These are phyloP conservation scores for Aspergillus sergii DNA, from an alignment of 2,329 filamentous ascomycete genomes.

Conservation along the genomic window DNA sequence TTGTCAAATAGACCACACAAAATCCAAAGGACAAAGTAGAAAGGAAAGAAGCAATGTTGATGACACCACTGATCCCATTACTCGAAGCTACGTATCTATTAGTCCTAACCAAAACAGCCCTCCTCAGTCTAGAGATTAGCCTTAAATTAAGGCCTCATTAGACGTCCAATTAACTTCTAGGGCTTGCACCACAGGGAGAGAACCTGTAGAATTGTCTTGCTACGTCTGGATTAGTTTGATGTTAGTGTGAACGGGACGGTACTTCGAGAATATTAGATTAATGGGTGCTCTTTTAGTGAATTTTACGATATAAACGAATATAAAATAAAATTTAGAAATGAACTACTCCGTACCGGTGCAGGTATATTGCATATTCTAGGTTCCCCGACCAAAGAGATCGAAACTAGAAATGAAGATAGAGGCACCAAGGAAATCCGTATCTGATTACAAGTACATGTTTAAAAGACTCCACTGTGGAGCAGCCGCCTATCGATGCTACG, in stretches of 20 bases:
- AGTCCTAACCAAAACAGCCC: neutral
- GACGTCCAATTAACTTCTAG: neutral
- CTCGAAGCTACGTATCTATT: neutral
- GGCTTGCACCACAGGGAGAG: neutral
- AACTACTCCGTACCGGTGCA: neutral
- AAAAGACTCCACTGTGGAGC: neutral
- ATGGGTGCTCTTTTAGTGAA: neutral
- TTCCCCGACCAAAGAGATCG: neutral
- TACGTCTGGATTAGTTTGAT: neutral
- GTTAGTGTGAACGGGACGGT: neutral
- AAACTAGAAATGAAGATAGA: neutral
- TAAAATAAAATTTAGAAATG: neutral
- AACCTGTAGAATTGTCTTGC: neutral
- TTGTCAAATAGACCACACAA: neutral
- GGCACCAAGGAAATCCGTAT: neutral
- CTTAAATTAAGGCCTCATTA: neutral
- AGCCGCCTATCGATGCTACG: neutral
- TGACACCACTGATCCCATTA: neutral
- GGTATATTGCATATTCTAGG: neutral
- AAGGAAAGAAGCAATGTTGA: neutral
- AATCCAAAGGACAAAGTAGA: neutral
- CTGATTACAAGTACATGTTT: neutral
- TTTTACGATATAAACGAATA: neutral
- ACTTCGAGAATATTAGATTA: neutral
- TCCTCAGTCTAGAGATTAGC: neutral